Evolutionary conservation across 2,329 filamentous ascomycete species (phyloP).

Genomic region (Ophiostoma sp.): DNA sequence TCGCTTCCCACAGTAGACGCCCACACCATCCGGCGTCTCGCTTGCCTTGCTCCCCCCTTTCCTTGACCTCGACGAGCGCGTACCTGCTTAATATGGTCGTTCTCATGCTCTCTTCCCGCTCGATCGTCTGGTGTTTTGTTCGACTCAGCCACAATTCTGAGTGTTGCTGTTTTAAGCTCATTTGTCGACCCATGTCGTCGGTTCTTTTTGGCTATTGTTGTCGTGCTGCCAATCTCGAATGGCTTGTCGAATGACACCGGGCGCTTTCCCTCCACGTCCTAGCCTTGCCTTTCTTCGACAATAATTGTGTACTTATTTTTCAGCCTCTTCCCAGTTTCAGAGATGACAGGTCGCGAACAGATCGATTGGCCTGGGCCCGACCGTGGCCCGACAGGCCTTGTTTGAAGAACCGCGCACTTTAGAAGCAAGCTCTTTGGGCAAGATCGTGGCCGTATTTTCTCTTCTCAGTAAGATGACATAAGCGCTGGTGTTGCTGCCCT

Average conservation of each 20-base stretch:
- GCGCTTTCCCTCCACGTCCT: background rate
- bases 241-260: background rate
- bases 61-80: background rate
- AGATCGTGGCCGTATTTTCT: background rate
- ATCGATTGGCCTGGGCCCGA: constrained; percentile 3
- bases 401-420: background rate
- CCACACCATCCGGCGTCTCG: constrained; percentile 11
- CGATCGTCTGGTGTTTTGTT: background rate
- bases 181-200: background rate
- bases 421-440: background rate
- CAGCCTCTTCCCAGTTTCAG: background rate
- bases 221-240: background rate
- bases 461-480: background rate
- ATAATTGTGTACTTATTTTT: background rate
- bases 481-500: background rate
- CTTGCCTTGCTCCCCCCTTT: background rate
- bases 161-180: background rate
- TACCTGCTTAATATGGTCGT: background rate
- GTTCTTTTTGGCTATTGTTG: background rate
- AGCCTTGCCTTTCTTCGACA: background rate
- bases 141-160: background rate
- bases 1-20: constrained; percentile 2
- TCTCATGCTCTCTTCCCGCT: background rate
- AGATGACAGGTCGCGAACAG: background rate
- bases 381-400: background rate